A percentile compares a stretch with the other conserved stretches of the same genome.
phyloP scores from a whole-genome alignment of 345 rosid genomes.

The Raphanus raphanistrum region DNA sequence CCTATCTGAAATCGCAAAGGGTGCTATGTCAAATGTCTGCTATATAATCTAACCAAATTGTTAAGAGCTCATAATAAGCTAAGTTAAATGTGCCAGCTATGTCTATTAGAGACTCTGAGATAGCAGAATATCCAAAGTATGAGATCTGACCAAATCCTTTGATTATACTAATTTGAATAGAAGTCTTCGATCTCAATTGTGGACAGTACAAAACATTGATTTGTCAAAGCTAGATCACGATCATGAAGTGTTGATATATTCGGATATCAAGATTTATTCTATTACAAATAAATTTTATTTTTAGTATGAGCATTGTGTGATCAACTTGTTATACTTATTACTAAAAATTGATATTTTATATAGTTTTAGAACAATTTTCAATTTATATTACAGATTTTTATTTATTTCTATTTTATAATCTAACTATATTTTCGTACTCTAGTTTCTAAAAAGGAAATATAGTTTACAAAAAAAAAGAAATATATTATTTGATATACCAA shows the following conservation, averaged over 20 bases:
- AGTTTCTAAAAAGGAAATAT: no score
- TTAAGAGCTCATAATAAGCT: neutral
- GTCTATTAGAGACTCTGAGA: neutral
- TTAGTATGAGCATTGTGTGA: neutral
- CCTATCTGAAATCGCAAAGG: neutral
- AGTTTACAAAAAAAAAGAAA: no score
- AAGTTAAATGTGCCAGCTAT: neutral
- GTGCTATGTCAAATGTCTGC: neutral
- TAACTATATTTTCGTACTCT: neutral
- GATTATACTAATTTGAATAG: neutral
- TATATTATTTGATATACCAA: no score
- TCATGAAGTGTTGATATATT: neutral
- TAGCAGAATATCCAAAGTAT: neutral
- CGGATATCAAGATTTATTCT: neutral
- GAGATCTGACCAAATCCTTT: conserved; percentile 1
- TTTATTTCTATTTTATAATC: neutral
- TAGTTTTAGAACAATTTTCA: neutral
- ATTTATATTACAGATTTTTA: neutral
- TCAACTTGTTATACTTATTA: neutral
- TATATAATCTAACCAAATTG: neutral
- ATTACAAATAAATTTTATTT: neutral
- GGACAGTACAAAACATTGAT: neutral
- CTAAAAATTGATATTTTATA: neutral
- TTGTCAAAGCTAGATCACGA: neutral
- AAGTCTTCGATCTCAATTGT: neutral